These are phyloP conservation scores for Phaeosphaeriaceae sp. DNA, from an alignment of 2,329 filamentous ascomycete genomes.

Conservation along the genomic window DNA sequence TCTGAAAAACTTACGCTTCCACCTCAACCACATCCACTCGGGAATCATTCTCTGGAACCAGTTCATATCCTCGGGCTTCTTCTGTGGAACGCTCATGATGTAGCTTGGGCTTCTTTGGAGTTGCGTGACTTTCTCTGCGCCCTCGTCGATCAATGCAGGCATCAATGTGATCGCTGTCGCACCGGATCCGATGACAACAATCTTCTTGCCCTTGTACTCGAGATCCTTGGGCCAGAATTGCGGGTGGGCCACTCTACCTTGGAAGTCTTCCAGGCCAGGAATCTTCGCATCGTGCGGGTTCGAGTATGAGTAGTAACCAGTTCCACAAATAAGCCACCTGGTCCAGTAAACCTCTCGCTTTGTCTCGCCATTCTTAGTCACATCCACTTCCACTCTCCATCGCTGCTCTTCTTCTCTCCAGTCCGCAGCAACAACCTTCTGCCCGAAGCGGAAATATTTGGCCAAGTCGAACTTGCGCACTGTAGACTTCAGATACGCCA, in stretches of 20 bases:
- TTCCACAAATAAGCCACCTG: constrained; percentile 65
- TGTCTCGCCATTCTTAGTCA: constrained; percentile 34
- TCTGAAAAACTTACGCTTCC: constrained; percentile 51
- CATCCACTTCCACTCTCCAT: constrained; percentile 48
- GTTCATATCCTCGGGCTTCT: constrained; percentile 47
- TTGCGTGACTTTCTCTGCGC: constrained; percentile 72
- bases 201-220: constrained; percentile 69
- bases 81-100: constrained; percentile 62
- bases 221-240: constrained; percentile 78
- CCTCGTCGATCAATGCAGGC: constrained; percentile 71
- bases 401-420: constrained; percentile 58
- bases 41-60: constrained; percentile 53
- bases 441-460: constrained; percentile 53
- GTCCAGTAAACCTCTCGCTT: constrained; percentile 45
- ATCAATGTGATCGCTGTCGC: constrained; percentile 82
- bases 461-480: constrained; percentile 55
- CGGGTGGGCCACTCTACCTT: constrained; percentile 69
- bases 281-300: constrained; percentile 67
- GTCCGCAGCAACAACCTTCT: constrained; percentile 50
- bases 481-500: constrained; percentile 53
- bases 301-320: constrained; percentile 78
- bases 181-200: constrained; percentile 78
- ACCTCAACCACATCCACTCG: constrained; percentile 52
- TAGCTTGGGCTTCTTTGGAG: constrained; percentile 76
- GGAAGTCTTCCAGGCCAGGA: constrained; percentile 71